Evolutionary conservation across 768 basidiomycete species (phyloP), one percentile per base, ranked within the genome.

Genomic region (Termitomyces sp.): DNA sequence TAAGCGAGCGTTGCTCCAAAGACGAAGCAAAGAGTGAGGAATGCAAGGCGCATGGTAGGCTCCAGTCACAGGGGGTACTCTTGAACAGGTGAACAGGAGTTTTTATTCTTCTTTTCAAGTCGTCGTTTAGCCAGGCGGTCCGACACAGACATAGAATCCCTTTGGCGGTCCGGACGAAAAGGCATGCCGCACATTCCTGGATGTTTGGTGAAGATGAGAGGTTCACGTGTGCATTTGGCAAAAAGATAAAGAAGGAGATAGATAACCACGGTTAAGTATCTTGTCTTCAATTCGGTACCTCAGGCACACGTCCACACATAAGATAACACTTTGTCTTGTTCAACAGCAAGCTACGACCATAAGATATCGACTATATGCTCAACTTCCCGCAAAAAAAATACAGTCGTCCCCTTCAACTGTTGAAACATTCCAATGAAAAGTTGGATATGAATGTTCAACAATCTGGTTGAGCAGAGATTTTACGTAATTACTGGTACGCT

Each of bases 111-210:
- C 31, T 59, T 59, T n/a, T 53, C 39, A 56, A 55, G 37, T 22
- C 7, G 28, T 56, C 37, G 10, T 53, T 15, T 10, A 28, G 6
- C 26, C 45, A 39, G 39, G 55, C 61, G 61, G 61, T 56, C 60
- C 60, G 60, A 34, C 22, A 20, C 57, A 52, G 16, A 33, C 28
- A 39, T 37, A 42, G 42, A 8, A 22, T 56, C 46, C 60, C 51
- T 57, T 33, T 26, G 18, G 29, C 60, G 60, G 60, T 56, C 60
- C 60, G 60, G 54, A 26, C 48, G 16, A 16, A 48, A n/a, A 47
- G 4, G 15, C 33, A 42, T 49, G 52, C 26, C 28, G 46, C 44
- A 49, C 20, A 42, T 54, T 36, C 39, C 33, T 41, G 51, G 47
- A 29, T 31, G 13, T 28, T n/a, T 56, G 29, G 13, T 20, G 18